phyloP scores from a whole-genome alignment of 495 filamentous ascomycete genomes.

The Aspergillus haitiensis region DNA sequence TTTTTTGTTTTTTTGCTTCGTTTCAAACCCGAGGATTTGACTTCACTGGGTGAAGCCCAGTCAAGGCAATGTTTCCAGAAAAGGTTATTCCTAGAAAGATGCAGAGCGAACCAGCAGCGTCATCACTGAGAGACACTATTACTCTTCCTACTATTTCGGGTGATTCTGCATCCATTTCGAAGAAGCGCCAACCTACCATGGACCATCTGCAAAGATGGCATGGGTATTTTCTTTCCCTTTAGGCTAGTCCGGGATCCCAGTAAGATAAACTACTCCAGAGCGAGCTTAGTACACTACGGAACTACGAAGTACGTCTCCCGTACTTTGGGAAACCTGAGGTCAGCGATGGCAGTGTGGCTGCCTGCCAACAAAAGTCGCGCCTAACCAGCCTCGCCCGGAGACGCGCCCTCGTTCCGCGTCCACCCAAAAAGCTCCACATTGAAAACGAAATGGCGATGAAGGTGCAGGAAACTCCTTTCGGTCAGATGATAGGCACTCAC shows the following conservation, averaged over 20 bases:
- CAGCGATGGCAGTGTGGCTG: constrained; percentile 21
- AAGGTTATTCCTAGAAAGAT: constrained; percentile 6
- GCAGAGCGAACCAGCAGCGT: constrained; percentile 17
- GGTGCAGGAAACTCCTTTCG: neutral
- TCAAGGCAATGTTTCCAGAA: constrained; percentile 2
- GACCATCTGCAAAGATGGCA: constrained; percentile 21
- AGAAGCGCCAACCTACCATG: constrained; percentile 13
- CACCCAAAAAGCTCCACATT: constrained; percentile 1
- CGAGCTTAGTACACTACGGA: constrained; percentile 7
- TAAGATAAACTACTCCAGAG: constrained; percentile 5
- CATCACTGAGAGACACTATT: constrained; percentile 14
- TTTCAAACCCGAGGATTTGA: too few relatives aligned
- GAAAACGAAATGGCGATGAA: neutral
- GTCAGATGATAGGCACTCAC: constrained; percentile 19
- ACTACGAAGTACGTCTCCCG: too few relatives aligned
- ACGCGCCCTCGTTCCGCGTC: constrained; percentile 29
- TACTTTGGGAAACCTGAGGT: neutral
- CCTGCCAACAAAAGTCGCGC: constrained; percentile 25
- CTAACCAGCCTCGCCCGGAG: constrained; percentile 34
- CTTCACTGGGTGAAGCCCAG: neutral
- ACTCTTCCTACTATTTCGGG: constrained; percentile 16
- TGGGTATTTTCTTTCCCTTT: constrained; percentile 9
- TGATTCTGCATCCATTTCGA: constrained; percentile 13
- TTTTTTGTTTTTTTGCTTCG: too few relatives aligned
- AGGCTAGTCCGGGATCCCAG: neutral